Percentiles rank a stretch among this genome's conserved stretches.
Evolutionary conservation across 1,284 basidiomycete species (phyloP).

Genomic region (Ustilago xerochloae): DNA sequence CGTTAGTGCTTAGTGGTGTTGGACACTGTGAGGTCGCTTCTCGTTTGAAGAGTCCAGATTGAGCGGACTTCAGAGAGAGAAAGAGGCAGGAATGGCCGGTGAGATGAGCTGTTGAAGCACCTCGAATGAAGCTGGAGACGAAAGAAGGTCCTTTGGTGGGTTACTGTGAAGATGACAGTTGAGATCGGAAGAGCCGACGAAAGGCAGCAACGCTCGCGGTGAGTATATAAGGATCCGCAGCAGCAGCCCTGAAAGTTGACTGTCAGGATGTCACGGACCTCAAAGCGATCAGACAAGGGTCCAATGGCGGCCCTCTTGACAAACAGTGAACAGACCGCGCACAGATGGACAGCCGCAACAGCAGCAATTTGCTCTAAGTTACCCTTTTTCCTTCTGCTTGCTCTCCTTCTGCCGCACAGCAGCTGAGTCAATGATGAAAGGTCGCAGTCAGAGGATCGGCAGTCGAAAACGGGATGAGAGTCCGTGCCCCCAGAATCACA

Average conservation of each 20-base stretch:
- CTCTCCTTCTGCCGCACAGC: not conserved
- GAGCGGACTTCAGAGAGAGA: too few species aligned
- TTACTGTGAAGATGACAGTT: not conserved
- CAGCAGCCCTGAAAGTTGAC: not conserved
- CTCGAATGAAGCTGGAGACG: not conserved
- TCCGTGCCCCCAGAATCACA: too few species aligned
- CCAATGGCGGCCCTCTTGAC: not conserved
- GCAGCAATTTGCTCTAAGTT: too few species aligned
- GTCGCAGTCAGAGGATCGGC: constrained; percentile 4
- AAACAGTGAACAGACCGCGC: too few species aligned
- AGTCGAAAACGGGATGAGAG: constrained; percentile 7
- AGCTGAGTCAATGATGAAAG: not conserved
- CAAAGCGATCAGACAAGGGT: not conserved
- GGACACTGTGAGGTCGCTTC: not conserved
- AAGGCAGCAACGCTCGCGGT: not conserved
- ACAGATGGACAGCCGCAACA: constrained; percentile 2
- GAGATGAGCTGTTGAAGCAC: constrained; percentile 1
- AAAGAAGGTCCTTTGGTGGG: not conserved
- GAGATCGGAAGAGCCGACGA: not conserved
- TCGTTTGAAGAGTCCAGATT: too few species aligned
- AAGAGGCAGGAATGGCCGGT: too few species aligned
- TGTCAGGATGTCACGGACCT: constrained; percentile 6
- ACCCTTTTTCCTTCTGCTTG: not conserved
- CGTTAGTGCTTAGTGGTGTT: not conserved
- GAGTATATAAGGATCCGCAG: constrained; percentile 6